Evolutionary conservation across 108 stramenopile genomes (phyloP), one percentile per base, ranked within the genome.

Genomic region (Asterionellopsis glacialis): DNA sequence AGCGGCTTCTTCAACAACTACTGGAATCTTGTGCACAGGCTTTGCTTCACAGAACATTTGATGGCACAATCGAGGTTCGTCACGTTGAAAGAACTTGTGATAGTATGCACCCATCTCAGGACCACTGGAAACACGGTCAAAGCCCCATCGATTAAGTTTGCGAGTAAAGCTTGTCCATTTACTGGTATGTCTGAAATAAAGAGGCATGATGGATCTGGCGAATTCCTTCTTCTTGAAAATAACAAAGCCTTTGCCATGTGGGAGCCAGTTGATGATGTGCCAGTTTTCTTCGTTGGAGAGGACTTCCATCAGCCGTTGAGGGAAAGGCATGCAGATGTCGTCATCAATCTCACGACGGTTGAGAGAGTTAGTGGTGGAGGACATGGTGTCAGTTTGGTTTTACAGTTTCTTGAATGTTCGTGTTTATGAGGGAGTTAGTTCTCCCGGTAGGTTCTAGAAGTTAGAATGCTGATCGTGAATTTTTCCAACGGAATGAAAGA

Each of bases 21-120:
- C 33, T 2, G 33, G 2, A 7, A 33, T 48, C 47, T 48, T 48
- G 9, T 16, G 16, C 1, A 48, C 47, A 48, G 16, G 16, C 19
- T 48, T 64, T 43, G 69, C 70, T 43, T 76, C 67, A 66, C 80
- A 85, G 41, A 72, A 75, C 87, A 89, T 85, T 47, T 77, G 52
- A 16, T 57, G 49, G 9, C 74, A 70, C 11, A 80, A 53, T 23
- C 68, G 64, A 9, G 88, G 88, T 22, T 70, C 51, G 45, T 77
- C 83, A 14, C 85, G 70, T 18, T 77, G 65, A 71, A 90, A 90
- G 50, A 72, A 71, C 56, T 84, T 70, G 65, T 90, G 83, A 59
- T 86, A 84, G 72, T 83, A 90, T 6, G 83, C 82, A 21, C 84
- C 84, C 14, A 75, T 51, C 51, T 89, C 88, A 12, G 83, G 73